phyloP scores from a whole-genome alignment of 768 basidiomycete genomes.

The Phlebiopsis gigantea region DNA sequence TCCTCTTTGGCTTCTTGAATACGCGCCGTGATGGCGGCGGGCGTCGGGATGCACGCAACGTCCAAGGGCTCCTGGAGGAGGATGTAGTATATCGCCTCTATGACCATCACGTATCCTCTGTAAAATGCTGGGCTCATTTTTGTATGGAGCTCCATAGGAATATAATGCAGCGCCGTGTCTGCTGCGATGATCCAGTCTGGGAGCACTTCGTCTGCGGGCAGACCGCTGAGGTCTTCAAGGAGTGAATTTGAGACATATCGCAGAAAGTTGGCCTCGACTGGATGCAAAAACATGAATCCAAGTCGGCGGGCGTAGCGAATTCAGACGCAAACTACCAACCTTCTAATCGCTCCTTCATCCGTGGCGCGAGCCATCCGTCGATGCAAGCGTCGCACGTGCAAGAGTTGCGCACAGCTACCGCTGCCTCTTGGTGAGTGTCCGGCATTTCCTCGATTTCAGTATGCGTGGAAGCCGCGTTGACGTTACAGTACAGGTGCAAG shows the following conservation, averaged over 20 bases:
- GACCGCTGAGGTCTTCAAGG: constrained; percentile 1
- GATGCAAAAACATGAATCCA: constrained; percentile 6
- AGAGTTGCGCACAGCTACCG: not conserved
- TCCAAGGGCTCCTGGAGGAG: constrained; percentile 8
- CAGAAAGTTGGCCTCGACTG: constrained; percentile 13
- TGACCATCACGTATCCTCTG: constrained; percentile 24
- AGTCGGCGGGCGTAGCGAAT: not conserved
- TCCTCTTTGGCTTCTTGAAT: not conserved
- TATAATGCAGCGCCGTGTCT: constrained; percentile 11
- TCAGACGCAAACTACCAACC: constrained; percentile 11
- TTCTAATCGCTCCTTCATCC: constrained; percentile 21
- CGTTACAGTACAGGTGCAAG: not conserved
- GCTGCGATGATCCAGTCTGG: constrained; percentile 8
- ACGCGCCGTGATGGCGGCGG: constrained; percentile 8
- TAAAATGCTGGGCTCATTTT: constrained; percentile 21
- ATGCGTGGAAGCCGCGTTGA: not conserved
- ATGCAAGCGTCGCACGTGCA: constrained; percentile 21
- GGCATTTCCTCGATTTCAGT: not conserved
- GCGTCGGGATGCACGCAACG: constrained; percentile 15
- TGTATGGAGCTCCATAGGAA: constrained; percentile 9
- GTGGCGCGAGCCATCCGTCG: constrained; percentile 22
- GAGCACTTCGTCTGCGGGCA: constrained; percentile 5
- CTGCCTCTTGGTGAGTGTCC: not conserved
- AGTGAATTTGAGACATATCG: constrained; percentile 4
- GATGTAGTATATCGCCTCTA: constrained; percentile 18